A percentile compares a stretch with the other conserved stretches of the same genome.
Evolutionary conservation across 2,329 filamentous ascomycete genomes (phyloP).

Genomic region (Aspergillus tubingensis): DNA sequence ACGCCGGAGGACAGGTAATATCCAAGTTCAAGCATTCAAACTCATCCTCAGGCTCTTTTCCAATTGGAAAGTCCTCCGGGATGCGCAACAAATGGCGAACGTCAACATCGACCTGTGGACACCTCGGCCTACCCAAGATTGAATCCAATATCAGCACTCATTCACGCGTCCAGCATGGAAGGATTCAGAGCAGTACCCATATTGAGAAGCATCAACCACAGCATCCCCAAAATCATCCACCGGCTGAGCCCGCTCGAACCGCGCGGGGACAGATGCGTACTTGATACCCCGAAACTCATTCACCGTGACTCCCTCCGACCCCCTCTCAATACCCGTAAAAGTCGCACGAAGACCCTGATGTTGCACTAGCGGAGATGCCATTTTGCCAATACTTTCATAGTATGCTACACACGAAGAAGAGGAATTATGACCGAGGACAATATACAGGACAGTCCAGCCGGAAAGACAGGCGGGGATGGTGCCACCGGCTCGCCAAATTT

Average conservation of each 20-base stretch:
- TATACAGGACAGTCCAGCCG: background rate
- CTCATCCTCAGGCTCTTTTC: constrained; percentile 43
- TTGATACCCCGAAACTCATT: constrained; percentile 36
- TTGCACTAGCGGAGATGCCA: constrained; percentile 25
- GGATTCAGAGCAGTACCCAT: constrained; percentile 25
- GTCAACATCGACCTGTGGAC: constrained; percentile 46
- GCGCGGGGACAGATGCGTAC: constrained; percentile 32
- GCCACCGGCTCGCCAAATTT: no score
- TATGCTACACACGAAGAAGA: no score
- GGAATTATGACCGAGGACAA: background rate
- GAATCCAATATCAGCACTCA: background rate
- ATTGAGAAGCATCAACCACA: constrained; percentile 38
- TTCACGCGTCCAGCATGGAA: no score
- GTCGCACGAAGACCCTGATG: constrained; percentile 29
- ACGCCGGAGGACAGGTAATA: constrained; percentile 33
- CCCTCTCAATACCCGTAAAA: constrained; percentile 28
- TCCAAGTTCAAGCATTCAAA: constrained; percentile 49
- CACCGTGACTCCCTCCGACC: constrained; percentile 17
- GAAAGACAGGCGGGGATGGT: background rate
- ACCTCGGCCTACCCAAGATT: constrained; percentile 39
- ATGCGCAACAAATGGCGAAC: constrained; percentile 49
- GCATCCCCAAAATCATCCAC: constrained; percentile 27
- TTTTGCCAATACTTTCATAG: constrained; percentile 7
- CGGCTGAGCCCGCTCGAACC: constrained; percentile 33
- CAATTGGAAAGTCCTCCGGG: constrained; percentile 35